phyloP scores from a whole-genome alignment of 2,329 filamentous ascomycete genomes.

The Sarocladiaceae sp. region DNA sequence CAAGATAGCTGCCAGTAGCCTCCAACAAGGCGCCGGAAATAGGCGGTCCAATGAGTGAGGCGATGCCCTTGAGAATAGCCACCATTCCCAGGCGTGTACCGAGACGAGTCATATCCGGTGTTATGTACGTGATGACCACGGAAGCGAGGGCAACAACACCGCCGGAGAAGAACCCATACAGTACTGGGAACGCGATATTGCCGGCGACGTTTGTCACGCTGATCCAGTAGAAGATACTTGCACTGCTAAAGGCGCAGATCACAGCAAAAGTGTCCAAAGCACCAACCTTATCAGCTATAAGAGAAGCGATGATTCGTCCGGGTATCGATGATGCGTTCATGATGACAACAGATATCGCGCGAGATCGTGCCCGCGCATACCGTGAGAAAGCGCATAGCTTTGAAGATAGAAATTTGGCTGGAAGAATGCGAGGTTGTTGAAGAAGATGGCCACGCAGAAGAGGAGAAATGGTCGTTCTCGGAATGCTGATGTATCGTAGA shows the following conservation, averaged over 20 bases:
- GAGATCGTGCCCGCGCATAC: conserved; percentile 25
- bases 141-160: conserved; percentile 38
- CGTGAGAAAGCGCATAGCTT: conserved; percentile 33
- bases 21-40: conserved; percentile 34
- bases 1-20: conserved; percentile 16
- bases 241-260: conserved; percentile 26
- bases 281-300: conserved; percentile 37
- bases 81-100: conserved; percentile 43
- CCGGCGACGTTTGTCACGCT: conserved; percentile 29
- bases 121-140: conserved; percentile 36
- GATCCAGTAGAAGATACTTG: conserved; percentile 35
- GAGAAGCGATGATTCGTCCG: conserved; percentile 43
- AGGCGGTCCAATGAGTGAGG: conserved; percentile 30
- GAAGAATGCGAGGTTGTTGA: conserved; percentile 30
- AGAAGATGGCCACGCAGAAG: conserved; percentile 26
- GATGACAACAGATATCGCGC: conserved; percentile 45
- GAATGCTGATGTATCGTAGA: conserved; percentile 26
- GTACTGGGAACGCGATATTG: conserved; percentile 35
- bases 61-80: conserved; percentile 29
- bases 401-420: conserved; percentile 42
- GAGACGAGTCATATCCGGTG: conserved; percentile 31
- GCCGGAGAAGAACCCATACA: conserved; percentile 44
- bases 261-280: conserved; percentile 36
- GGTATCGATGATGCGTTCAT: conserved; percentile 46
- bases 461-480: conserved; percentile 25